A percentile compares a stretch with the other conserved stretches of the same genome.
Conservation (phyloP, 1,284 basidiomycete genomes). For the Volvariella surrecta region DNA sequence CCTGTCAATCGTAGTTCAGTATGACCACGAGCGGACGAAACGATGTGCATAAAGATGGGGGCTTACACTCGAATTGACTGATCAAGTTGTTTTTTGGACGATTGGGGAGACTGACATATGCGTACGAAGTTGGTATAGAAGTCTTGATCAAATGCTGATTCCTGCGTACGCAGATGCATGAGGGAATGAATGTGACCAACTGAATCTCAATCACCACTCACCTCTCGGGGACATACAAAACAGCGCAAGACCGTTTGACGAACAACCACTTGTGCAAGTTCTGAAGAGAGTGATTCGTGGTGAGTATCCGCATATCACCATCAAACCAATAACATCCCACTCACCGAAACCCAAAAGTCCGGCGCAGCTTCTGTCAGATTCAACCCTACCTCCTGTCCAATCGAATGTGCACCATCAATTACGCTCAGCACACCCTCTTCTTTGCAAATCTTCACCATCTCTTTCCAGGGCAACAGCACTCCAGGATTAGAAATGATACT, state of each 20-base stretch:
- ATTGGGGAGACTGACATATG: slow-evolving; percentile 40
- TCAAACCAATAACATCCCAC: slow-evolving; percentile 15
- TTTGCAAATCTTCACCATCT: slow-evolving; percentile 62
- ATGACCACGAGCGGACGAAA: slow-evolving; percentile 14
- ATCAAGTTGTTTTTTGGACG: slow-evolving; percentile 38
- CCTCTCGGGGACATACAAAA: slow-evolving; percentile 76
- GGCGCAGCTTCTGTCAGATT: slow-evolving; percentile 52
- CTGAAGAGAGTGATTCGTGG: slow-evolving; percentile 21
- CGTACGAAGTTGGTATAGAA: slow-evolving; percentile 64
- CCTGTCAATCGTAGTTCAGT: slow-evolving; percentile 29
- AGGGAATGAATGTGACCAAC: neutral
- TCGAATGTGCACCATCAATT: slow-evolving; percentile 81
- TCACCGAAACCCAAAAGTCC: slow-evolving; percentile 77
- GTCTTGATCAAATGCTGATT: slow-evolving; percentile 76
- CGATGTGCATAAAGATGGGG: neutral
- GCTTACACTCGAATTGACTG: slow-evolving; percentile 51
- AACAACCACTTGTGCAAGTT: slow-evolving; percentile 85
- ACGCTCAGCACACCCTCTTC: slow-evolving; percentile 63
- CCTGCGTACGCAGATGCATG: slow-evolving; percentile 22
- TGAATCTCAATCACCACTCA: slow-evolving; percentile 15
- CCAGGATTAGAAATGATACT: slow-evolving; percentile 67
- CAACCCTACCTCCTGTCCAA: slow-evolving; percentile 59
- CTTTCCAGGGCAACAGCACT: slow-evolving; percentile 71
- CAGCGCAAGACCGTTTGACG: slow-evolving; percentile 62
- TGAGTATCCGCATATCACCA: neutral